A percentile compares a stretch with the other conserved stretches of the same genome.
Evolutionary conservation across 306 rosid species (phyloP).

Genomic region (Phaseolus lunatus): DNA sequence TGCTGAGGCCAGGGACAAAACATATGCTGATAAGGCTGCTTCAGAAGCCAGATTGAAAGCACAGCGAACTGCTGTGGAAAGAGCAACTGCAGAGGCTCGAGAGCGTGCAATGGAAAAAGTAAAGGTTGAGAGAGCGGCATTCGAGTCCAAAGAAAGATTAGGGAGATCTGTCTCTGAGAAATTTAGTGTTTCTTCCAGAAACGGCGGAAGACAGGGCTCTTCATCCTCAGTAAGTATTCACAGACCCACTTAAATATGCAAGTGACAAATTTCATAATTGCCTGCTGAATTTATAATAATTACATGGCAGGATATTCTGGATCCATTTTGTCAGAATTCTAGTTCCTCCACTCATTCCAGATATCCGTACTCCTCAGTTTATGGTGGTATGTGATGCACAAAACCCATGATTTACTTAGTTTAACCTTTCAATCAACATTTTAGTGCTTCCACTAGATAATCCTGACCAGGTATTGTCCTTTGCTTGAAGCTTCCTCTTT

Average conservation of each 20-base stretch:
- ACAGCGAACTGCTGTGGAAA: conserved; percentile 90
- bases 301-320: conserved; percentile 69
- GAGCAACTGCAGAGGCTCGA: conserved; percentile 94
- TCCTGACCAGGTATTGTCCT: conserved; percentile 33
- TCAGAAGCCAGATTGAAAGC: conserved; percentile 85
- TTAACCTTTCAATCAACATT: conserved; percentile 40
- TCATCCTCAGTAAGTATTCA: conserved; percentile 69
- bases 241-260: conserved; percentile 16
- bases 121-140: conserved; percentile 75
- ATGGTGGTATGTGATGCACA: conserved; percentile 64
- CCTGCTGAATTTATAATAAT: conserved; percentile 33
- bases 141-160: conserved; percentile 69
- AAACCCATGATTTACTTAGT: conserved; percentile 22
- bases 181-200: conserved; percentile 63
- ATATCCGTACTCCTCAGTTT: conserved; percentile 60
- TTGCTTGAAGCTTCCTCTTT: conserved; percentile 58
- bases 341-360: conserved; percentile 56
- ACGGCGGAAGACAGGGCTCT: conserved; percentile 63
- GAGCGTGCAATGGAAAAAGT: conserved; percentile 86
- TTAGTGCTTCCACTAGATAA: conserved; percentile 36
- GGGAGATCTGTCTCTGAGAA: conserved; percentile 93
- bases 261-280: conserved; percentile 39
- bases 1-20: conserved; percentile 89
- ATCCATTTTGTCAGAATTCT: conserved; percentile 58
- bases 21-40: conserved; percentile 69